Base-by-base conservation (phyloP, 2,329 filamentous ascomycete species). In the Cordyceps javanica region DNA sequence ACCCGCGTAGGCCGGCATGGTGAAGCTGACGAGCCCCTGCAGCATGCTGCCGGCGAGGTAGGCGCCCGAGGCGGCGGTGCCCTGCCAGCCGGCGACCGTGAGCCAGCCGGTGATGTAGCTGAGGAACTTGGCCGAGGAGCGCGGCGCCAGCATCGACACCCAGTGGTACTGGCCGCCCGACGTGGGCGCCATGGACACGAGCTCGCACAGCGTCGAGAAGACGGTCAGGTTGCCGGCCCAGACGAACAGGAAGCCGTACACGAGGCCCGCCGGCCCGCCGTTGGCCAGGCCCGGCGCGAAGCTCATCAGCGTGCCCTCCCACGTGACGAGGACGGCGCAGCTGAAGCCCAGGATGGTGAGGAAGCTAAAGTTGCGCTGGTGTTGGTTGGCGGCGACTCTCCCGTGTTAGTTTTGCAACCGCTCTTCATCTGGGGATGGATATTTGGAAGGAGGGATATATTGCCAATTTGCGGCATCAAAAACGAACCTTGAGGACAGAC, bases 121-220 rank as follows among this genome's bases (percentile, higher is more conserved):
- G 6, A 84, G 69, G 51, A 80, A 76, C 58, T 77, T 80, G 61
- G 82, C 76, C 30, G 72, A 73, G 19, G 69, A 69, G 1, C 67
- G 68, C 0, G 80, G 77, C 2, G 68, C 77, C 56, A 83, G 75
- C 62, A 81, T 77, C 1, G 77, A 80, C 0, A 83, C 79, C 80
- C 81, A 84, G 64, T 83, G 80, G 61, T 85, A 85, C 67, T 86
- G 81, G 9, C 82, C 82, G 46, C 81, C 82, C 0, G 79, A 58
- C 63, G 82, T 64, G 64, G 81, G 62, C 60, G 79, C 73, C 70
- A 77, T 77, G 0, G 73, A 77, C 1, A 73, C 72, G 60, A 77
- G 70, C 65, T 77, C 76, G 13, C 64, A 67, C 60, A 69, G 63
- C 23, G 66, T 72, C 3, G 71, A 67, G 26, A 76, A 77, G 26